Evolutionary conservation across 2,329 filamentous ascomycete species (phyloP).

Genomic region (Nemania sp.): DNA sequence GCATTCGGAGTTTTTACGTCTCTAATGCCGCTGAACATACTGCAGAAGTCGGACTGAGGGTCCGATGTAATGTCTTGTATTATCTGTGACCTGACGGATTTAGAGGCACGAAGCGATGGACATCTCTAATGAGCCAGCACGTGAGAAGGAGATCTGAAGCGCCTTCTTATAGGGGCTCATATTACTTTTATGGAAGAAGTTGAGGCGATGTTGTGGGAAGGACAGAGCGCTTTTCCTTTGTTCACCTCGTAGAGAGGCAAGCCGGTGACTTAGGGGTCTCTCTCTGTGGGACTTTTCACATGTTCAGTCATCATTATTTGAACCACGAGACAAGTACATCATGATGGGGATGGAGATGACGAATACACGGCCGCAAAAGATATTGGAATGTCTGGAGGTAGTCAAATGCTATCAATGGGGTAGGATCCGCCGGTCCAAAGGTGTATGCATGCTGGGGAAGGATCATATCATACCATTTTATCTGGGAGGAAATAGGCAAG

Average conservation of each 20-base stretch:
- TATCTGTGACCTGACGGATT: slow-evolving; percentile 16
- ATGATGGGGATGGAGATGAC: slow-evolving; percentile 24
- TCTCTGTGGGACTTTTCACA: slow-evolving; percentile 14
- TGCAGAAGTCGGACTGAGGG: slow-evolving; percentile 1
- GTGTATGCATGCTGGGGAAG: neutral
- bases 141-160: neutral
- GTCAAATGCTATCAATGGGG: slow-evolving; percentile 5
- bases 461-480: slow-evolving; percentile 4
- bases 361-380: slow-evolving; percentile 21
- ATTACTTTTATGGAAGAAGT: neutral
- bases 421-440: slow-evolving; percentile 6
- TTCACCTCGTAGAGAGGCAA: slow-evolving; percentile 16
- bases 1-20: neutral
- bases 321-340: slow-evolving; percentile 10
- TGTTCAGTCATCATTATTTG: slow-evolving; percentile 10
- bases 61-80: slow-evolving; percentile 31
- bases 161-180: neutral
- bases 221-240: slow-evolving; percentile 4
- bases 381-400: slow-evolving; percentile 12
- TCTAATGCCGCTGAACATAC: neutral
- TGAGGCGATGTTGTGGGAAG: neutral
- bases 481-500: slow-evolving; percentile 12
- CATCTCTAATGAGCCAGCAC: neutral
- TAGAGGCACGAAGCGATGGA: slow-evolving; percentile 8
- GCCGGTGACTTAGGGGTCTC: slow-evolving; percentile 16